phyloP scores from a whole-genome alignment of 495 filamentous ascomycete species.

The Penicillium macrosclerotiorum region DNA sequence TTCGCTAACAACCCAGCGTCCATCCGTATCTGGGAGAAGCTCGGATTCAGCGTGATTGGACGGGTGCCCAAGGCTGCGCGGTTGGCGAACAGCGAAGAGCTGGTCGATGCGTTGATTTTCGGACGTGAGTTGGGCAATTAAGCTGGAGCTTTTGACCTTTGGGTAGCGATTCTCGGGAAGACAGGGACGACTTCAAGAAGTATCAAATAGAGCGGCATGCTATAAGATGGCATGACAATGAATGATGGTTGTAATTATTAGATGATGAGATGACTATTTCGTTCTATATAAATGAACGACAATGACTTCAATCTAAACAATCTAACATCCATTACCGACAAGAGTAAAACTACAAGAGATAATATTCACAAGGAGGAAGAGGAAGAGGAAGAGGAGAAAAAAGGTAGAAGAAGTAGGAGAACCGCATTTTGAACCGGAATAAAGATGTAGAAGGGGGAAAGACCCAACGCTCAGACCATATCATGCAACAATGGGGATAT shows the following conservation, averaged over 20 bases:
- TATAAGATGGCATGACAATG: background rate
- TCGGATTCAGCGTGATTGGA: slow-evolving; percentile 93
- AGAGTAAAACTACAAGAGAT: slow-evolving; percentile 19
- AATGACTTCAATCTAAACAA: slow-evolving; percentile 1
- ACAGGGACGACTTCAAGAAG: too few species aligned
- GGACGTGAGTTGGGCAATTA: slow-evolving; percentile 35
- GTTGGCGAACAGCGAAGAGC: slow-evolving; percentile 39
- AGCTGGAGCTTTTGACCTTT: background rate
- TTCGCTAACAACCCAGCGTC: slow-evolving; percentile 97
- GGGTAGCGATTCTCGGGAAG: background rate
- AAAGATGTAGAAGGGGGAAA: slow-evolving; percentile 10
- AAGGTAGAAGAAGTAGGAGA: slow-evolving; percentile 8
- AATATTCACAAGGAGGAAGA: slow-evolving; percentile 20
- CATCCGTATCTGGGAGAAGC: slow-evolving; percentile 90
- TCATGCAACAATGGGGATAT: slow-evolving; percentile 35
- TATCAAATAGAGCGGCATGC: too few species aligned
- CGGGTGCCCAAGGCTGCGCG: slow-evolving; percentile 57
- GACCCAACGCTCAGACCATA: slow-evolving; percentile 28
- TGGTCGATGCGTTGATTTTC: slow-evolving; percentile 50
- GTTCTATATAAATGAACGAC: background rate
- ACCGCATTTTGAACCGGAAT: slow-evolving; percentile 2
- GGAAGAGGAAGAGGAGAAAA: slow-evolving; percentile 11
- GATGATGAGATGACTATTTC: background rate
- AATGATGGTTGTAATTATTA: background rate
- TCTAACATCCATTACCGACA: slow-evolving; percentile 1